Base-by-base conservation (phyloP, 129 eudicot genomes). In the Dittrichia graveolens region DNA sequence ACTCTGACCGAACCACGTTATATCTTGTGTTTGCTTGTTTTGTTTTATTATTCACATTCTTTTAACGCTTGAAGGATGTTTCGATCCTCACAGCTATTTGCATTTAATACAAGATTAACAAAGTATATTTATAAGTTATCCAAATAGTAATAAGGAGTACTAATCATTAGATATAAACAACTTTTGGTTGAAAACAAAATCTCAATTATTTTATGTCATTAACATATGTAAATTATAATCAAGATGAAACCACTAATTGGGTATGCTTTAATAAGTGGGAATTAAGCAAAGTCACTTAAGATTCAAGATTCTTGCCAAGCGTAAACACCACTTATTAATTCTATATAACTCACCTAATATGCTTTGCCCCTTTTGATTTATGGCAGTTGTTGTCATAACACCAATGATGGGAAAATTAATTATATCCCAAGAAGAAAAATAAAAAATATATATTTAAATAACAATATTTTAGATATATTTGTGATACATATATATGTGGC, bases 231-330 rank as follows among this genome's bases (percentile, higher is more conserved):
- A 54, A 56, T 55, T 6, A 56, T 71, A 47, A 72, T 72, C 44
- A 14, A 44, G n/a, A 65, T 6, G 19, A 65, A 66, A 18, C 61
- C 74, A 75, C 67, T 66, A 34, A 44, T 9, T 52, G 74, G 42
- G 8, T 37, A 55, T 44, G 35, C 74, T 75, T 75, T 65, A 35
- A 6, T 56, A 75, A 75, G 80, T 75, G 80, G 80, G 68, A 75
- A 66, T 67, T 56, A 66, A 35, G 74, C 58, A 65, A 44, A 65
- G 80, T 70, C 52, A 75, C 74, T 65, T 42, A 12, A 65, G 79
- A 65, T 75, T 75, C 65, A 75, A 65, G 79, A 52, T 65, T 75
- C 73, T 75, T 65, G 79, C 79, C 14, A 65, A 54, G 79, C 79
- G 67, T 66, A 66, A 55, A 65, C 67, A 66, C 80, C 67, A 65